A percentile compares a stretch with the other conserved stretches of the same genome.
Conservation (phyloP, 1,284 basidiomycete species). For the Entoloma clypeatum region DNA sequence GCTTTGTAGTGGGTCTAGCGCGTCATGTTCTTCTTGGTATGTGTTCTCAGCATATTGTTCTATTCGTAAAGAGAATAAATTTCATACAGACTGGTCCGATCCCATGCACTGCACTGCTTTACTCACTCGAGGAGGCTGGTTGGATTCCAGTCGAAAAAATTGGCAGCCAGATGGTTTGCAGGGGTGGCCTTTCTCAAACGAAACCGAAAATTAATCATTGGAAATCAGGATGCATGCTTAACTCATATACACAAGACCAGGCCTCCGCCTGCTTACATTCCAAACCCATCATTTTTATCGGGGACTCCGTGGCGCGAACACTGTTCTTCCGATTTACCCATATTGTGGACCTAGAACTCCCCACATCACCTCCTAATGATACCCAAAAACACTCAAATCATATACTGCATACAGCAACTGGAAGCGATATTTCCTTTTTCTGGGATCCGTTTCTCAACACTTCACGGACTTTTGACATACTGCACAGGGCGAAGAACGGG, state of each 20-base stretch:
- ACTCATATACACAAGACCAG: slow-evolving; percentile 56
- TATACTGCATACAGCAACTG: slow-evolving; percentile 39
- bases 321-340: slow-evolving; percentile 75
- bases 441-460: slow-evolving; percentile 84
- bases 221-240: slow-evolving; percentile 79
- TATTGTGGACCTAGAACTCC: slow-evolving; percentile 52
- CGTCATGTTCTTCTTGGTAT: slow-evolving; percentile 48
- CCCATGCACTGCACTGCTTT: slow-evolving; percentile 70
- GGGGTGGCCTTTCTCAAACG: too few species aligned
- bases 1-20: slow-evolving; percentile 35
- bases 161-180: slow-evolving; percentile 90
- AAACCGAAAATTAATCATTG: too few species aligned
- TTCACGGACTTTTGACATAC: slow-evolving; percentile 45
- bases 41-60: slow-evolving; percentile 20
- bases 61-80: too few species aligned
- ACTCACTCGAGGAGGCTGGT: slow-evolving; percentile 73
- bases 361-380: slow-evolving; percentile 50
- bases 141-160: slow-evolving; percentile 60
- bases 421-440: slow-evolving; percentile 60
- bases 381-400: slow-evolving; percentile 70
- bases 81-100: slow-evolving; percentile 76
- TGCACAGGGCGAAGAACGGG: slow-evolving; percentile 15
- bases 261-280: slow-evolving; percentile 50
- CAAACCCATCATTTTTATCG: slow-evolving; percentile 68
- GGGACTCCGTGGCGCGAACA: slow-evolving; percentile 80